Percentiles rank a stretch among this genome's conserved stretches.
Conservation (phyloP, 805 yeast species). For the Wickerhamomyces ciferrii region DNA sequence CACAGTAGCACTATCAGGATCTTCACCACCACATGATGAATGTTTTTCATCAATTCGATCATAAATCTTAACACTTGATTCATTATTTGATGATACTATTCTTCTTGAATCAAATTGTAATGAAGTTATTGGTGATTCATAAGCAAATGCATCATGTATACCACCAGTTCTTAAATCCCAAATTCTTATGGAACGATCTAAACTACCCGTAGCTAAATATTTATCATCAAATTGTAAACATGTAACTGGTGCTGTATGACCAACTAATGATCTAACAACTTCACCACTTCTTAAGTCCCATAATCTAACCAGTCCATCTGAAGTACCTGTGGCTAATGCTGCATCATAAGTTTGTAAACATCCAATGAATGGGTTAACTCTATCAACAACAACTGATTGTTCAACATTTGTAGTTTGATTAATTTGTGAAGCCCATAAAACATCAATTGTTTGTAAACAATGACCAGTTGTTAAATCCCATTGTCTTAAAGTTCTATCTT, state of each 20-base stretch:
- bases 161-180: slow-evolving; percentile 75
- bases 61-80: slow-evolving; percentile 47
- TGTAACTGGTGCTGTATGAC: slow-evolving; percentile 68
- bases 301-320: slow-evolving; percentile 67
- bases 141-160: slow-evolving; percentile 55
- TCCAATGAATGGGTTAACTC: slow-evolving; percentile 43
- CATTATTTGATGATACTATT: slow-evolving; percentile 49
- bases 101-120: slow-evolving; percentile 55
- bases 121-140: slow-evolving; percentile 48
- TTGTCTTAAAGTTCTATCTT: slow-evolving; percentile 66
- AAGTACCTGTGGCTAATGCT: slow-evolving; percentile 74
- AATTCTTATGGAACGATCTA: slow-evolving; percentile 56
- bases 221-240: slow-evolving; percentile 65
- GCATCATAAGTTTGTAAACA: slow-evolving; percentile 70
- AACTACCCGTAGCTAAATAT: slow-evolving; percentile 57
- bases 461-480: slow-evolving; percentile 69
- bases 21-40: slow-evolving; percentile 43
- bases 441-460: slow-evolving; percentile 67
- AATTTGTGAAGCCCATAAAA: slow-evolving; percentile 48
- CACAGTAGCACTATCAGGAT: slow-evolving; percentile 25
- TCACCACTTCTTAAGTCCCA: slow-evolving; percentile 77
- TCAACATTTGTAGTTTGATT: slow-evolving; percentile 13
- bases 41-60: slow-evolving; percentile 51
- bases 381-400: slow-evolving; percentile 6
- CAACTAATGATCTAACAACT: slow-evolving; percentile 52